A percentile compares a stretch with the other conserved stretches of the same genome.
phyloP scores from a whole-genome alignment of 768 basidiomycete genomes.

The Clitopilus passeckerianus region DNA sequence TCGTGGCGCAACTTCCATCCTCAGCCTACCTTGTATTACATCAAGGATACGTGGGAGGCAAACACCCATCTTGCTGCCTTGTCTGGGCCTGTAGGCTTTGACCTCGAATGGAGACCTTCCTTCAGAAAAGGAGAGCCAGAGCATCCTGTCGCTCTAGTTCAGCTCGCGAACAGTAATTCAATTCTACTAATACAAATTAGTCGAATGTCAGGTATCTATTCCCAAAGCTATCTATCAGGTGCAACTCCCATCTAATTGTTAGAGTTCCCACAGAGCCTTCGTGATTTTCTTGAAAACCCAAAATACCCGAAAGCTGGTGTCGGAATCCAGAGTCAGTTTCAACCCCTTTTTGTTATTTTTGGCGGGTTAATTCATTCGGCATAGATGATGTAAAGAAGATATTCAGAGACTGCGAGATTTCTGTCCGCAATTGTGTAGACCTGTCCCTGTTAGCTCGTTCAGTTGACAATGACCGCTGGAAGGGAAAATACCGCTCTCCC shows the following conservation, averaged over 20 bases:
- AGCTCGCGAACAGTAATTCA: conserved; percentile 52
- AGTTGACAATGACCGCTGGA: conserved; percentile 69
- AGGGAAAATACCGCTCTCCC: conserved; percentile 55
- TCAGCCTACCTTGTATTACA: conserved; percentile 24
- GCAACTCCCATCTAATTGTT: conserved; percentile 3
- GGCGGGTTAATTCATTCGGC: conserved; percentile 5
- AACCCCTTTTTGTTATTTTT: conserved; percentile 5
- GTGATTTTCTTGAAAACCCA: conserved; percentile 45
- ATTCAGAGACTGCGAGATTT: conserved; percentile 39
- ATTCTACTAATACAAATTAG: conserved; percentile 65
- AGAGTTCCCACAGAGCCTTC: conserved; percentile 50
- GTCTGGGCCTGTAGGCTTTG: conserved; percentile 52
- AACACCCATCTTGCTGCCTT: conserved; percentile 24
- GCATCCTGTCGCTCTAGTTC: conserved; percentile 71
- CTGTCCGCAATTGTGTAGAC: conserved; percentile 57
- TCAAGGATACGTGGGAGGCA: conserved; percentile 26
- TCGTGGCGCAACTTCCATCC: conserved; percentile 30
- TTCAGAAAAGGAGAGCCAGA: conserved; percentile 45
- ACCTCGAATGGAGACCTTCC: conserved; percentile 76
- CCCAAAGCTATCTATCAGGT: conserved; percentile 2
- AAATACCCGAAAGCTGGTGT: conserved; percentile 66
- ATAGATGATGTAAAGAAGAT: conserved; percentile 69
- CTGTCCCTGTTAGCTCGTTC: conserved; percentile 64
- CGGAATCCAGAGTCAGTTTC: conserved; percentile 57
- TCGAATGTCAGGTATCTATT: conserved; percentile 43